phyloP scores from a whole-genome alignment of 148 eudicot genomes.

The Fagopyrum esculentum region DNA sequence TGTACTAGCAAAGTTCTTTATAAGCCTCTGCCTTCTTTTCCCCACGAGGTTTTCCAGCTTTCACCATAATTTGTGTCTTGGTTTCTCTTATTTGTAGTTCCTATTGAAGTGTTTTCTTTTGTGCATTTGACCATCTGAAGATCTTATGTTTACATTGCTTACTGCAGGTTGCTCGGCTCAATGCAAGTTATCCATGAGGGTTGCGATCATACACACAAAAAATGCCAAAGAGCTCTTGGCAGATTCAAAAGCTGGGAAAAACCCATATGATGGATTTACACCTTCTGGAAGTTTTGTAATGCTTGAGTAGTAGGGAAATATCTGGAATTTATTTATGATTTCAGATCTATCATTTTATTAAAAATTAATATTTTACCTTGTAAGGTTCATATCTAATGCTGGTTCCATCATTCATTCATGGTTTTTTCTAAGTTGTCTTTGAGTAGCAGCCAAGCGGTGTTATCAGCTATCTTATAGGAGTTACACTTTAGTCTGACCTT shows the following conservation, averaged over 20 bases:
- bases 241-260: constrained; percentile 91
- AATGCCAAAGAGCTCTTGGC: constrained; percentile 80
- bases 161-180: constrained; percentile 60
- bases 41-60: too few relatives aligned
- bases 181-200: constrained; percentile 89
- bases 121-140: neutral
- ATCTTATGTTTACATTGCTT: neutral
- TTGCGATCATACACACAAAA: constrained; percentile 53
- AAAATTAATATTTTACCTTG: neutral
- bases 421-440: neutral
- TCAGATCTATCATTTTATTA: neutral
- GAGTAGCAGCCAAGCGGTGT: neutral
- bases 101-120: neutral
- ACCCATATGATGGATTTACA: constrained; percentile 87
- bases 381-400: neutral
- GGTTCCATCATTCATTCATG: neutral
- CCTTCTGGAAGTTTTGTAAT: constrained; percentile 68
- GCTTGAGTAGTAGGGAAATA: neutral
- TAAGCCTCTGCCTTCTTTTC: too few relatives aligned
- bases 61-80: neutral
- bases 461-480: neutral
- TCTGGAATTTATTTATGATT: neutral
- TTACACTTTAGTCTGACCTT: neutral
- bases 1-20: too few relatives aligned
- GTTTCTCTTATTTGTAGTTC: neutral